Base-by-base conservation (phyloP, 2,329 filamentous ascomycete species). In the Fusarium tjaetaba region DNA sequence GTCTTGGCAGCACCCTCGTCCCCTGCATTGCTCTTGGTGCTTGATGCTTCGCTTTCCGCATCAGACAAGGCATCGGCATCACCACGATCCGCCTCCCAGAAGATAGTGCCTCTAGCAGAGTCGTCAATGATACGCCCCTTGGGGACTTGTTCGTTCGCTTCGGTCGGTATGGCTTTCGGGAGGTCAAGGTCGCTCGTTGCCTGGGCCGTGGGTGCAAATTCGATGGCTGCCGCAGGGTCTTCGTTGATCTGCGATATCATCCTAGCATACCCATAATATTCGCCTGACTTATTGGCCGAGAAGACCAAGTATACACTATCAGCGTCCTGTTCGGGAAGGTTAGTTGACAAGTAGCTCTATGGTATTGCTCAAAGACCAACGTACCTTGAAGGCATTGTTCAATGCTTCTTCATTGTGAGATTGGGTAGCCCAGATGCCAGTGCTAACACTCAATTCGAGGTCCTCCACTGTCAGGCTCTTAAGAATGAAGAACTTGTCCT, bases 221-320 rank as follows among this genome's bases (percentile, higher is more conserved):
- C 88, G 55, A 93, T 90, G 2, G 91, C 89, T 2, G 91, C 89
- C 0, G 88, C 87, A 16, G 92, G 90, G 74, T 97, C 93, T 61
- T 95, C 89, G 75, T 93, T 91, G 77, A 98, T 97, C 8, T 91
- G 86, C 28, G 96, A 97, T 15, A 87, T 85, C 96, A 98, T 98
- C 42, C 93, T 91, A 26, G 95, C 96, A 79, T 97, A 98, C 26
- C 96, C 96, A 83, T 96, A 98, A 80, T 98, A 98, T 82, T 98
- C 96, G 18, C 96, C 96, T 0, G 96, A 98, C 79, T 98, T 98
- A 82, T 98, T 98, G 18, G 96, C 96, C 3, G 96, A 98, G 81
- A 98, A 98, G 20, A 98, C 90, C 36, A 98, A 86, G 79, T 95
- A 98, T 3, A 98, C 95, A 77, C 93, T 94, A 60, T 97, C 94